Evolutionary conservation across 192 early-diverging fungal species (phyloP).

Genomic region (Linnemannia exigua): DNA sequence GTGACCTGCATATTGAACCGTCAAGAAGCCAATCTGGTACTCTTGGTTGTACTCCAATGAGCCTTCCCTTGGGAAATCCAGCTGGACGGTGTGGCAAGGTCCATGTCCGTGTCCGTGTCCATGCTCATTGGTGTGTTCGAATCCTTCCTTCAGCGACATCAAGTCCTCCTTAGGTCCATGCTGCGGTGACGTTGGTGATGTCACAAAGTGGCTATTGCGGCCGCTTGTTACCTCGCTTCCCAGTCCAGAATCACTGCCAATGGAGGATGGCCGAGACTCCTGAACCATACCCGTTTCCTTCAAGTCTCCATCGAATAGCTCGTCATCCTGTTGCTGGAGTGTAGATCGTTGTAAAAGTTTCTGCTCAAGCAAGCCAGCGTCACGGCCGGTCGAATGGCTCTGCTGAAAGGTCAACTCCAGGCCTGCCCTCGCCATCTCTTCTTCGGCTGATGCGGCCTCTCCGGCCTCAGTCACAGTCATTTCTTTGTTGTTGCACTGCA

Average conservation of each 20-base stretch:
- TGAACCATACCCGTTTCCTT: not conserved
- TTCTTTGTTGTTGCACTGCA: slow-evolving; percentile 38
- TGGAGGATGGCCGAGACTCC: not conserved
- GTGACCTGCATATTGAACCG: slow-evolving; percentile 45
- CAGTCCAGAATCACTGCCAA: slow-evolving; percentile 20
- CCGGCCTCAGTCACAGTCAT: slow-evolving; percentile 38
- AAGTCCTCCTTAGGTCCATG: not conserved
- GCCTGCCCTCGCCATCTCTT: slow-evolving; percentile 35
- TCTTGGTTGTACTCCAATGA: slow-evolving; percentile 50
- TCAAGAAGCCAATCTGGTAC: slow-evolving; percentile 54
- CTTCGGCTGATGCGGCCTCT: slow-evolving; percentile 40
- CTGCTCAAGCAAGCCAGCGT: not conserved
- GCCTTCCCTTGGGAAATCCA: slow-evolving; percentile 48
- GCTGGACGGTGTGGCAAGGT: slow-evolving; percentile 41
- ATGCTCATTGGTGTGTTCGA: not conserved
- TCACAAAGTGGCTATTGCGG: slow-evolving; percentile 12
- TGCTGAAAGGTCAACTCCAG: slow-evolving; percentile 39
- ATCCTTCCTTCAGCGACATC: not conserved
- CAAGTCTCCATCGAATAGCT: not conserved
- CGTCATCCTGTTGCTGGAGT: not conserved
- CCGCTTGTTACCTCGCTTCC: slow-evolving; percentile 24
- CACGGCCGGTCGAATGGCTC: slow-evolving; percentile 27
- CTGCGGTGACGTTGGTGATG: slow-evolving; percentile 18
- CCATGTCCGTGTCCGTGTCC: slow-evolving; percentile 10
- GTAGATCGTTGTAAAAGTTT: not conserved